Percentiles rank a stretch among this genome's conserved stretches.
Conservation (phyloP, 1,284 basidiomycete genomes). For the Leucoagaricus sp. region DNA sequence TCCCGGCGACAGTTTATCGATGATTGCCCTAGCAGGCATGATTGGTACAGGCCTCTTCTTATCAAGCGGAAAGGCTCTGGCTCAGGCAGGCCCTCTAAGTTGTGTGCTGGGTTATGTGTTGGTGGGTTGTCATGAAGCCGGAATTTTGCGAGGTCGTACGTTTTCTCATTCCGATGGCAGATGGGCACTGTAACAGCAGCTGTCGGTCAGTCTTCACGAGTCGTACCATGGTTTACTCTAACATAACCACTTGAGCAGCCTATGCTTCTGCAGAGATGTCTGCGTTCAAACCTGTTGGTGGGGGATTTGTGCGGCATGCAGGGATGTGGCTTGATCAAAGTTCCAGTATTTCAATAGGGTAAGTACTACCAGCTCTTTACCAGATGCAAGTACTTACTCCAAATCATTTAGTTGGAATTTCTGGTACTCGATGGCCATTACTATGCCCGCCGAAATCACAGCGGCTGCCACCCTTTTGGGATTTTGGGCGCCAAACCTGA, state of each 20-base stretch:
- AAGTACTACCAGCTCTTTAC: neutral
- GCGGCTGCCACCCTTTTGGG: slow-evolving; percentile 26
- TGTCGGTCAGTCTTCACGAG: slow-evolving; percentile 20
- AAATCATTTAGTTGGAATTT: slow-evolving; percentile 27
- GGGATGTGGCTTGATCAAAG: slow-evolving; percentile 30
- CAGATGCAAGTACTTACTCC: neutral
- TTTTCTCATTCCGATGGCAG: slow-evolving; percentile 16
- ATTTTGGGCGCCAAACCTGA: slow-evolving; percentile 25
- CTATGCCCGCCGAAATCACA: slow-evolving; percentile 31
- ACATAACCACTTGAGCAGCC: slow-evolving; percentile 17
- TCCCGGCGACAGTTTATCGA: slow-evolving; percentile 22
- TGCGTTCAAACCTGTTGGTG: slow-evolving; percentile 28
- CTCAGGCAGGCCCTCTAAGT: slow-evolving; percentile 28
- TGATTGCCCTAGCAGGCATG: slow-evolving; percentile 33
- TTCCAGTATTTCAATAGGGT: slow-evolving; percentile 27
- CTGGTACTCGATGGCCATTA: slow-evolving; percentile 32
- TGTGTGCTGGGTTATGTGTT: slow-evolving; percentile 26
- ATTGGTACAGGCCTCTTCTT: slow-evolving; percentile 32
- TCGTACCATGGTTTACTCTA: neutral
- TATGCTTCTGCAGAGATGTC: slow-evolving; percentile 31
- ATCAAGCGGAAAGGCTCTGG: slow-evolving; percentile 28
- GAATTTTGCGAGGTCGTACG: neutral
- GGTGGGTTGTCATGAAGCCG: slow-evolving; percentile 15
- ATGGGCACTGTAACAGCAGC: slow-evolving; percentile 31
- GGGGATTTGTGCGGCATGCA: slow-evolving; percentile 29